Evolutionary conservation across 2,329 filamentous ascomycete species (phyloP).

Genomic region (Fusarium austroafricanum): DNA sequence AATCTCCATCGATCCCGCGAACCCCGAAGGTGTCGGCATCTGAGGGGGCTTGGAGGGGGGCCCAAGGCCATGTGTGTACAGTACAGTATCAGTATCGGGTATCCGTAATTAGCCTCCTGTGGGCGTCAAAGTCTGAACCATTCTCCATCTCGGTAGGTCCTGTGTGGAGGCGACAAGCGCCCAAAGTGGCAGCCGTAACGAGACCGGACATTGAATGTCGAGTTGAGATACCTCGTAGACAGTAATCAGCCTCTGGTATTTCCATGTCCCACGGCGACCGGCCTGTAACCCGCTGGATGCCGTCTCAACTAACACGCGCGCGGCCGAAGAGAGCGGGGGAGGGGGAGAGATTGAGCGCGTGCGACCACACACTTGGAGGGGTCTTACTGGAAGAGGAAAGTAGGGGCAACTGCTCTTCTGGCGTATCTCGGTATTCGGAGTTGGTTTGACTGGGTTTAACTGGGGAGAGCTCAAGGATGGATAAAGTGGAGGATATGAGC

Average conservation of each 20-base stretch:
- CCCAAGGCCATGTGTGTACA: background rate
- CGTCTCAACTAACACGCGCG: conserved; percentile 17
- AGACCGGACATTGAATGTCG: conserved; percentile 18
- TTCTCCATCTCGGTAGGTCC: conserved; percentile 17
- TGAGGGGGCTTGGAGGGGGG: conserved; percentile 4
- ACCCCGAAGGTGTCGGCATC: conserved; percentile 45
- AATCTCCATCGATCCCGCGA: conserved; percentile 46
- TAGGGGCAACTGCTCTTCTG: conserved; percentile 24
- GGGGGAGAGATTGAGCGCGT: conserved; percentile 23
- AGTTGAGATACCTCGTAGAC: background rate
- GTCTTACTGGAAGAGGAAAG: conserved; percentile 43
- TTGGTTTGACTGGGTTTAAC: conserved; percentile 20
- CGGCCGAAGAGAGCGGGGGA: conserved; percentile 29
- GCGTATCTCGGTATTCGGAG: conserved; percentile 49
- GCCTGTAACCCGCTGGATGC: conserved; percentile 32
- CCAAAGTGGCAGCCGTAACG: conserved; percentile 9
- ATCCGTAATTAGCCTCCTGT: background rate
- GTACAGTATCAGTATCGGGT: conserved; percentile 9
- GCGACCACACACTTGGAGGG: conserved; percentile 28
- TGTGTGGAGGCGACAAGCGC: conserved; percentile 6
- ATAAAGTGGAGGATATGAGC: conserved; percentile 19
- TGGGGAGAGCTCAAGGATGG: conserved; percentile 21
- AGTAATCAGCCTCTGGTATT: background rate
- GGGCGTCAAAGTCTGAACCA: conserved; percentile 21
- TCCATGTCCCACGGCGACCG: conserved; percentile 18